A percentile compares a stretch with the other conserved stretches of the same genome.
Evolutionary conservation across 2,329 filamentous ascomycete species (phyloP).

Genomic region (Fusarium xylarioides): DNA sequence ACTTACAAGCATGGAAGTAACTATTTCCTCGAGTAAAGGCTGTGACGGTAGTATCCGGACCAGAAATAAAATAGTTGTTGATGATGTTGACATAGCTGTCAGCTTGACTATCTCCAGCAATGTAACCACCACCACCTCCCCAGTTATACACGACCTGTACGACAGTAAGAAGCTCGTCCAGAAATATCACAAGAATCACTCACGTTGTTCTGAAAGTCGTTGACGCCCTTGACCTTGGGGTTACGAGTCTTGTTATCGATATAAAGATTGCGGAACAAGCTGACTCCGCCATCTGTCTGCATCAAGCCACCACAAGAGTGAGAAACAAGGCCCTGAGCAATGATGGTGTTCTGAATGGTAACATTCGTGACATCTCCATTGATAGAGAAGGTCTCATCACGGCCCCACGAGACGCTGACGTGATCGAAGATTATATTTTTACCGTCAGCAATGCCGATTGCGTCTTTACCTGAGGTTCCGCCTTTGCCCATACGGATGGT

Average conservation of each 20-base stretch:
- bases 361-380: constrained; percentile 58
- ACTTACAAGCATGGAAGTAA: constrained; percentile 60
- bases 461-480: constrained; percentile 63
- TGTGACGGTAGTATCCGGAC: constrained; percentile 58
- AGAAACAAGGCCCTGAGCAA: constrained; percentile 62
- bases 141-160: constrained; percentile 63
- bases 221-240: constrained; percentile 65
- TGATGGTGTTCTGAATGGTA: constrained; percentile 62
- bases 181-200: not conserved
- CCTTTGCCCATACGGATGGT: constrained; percentile 63
- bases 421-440: constrained; percentile 66
- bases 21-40: constrained; percentile 65
- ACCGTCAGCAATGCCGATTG: constrained; percentile 61
- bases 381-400: constrained; percentile 64
- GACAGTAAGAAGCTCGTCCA: not conserved
- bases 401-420: constrained; percentile 62
- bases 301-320: constrained; percentile 63
- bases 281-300: constrained; percentile 59
- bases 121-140: constrained; percentile 63
- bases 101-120: constrained; percentile 59
- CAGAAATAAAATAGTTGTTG: constrained; percentile 66
- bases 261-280: constrained; percentile 63
- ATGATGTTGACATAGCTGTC: constrained; percentile 61
- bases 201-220: constrained; percentile 60
- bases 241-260: constrained; percentile 67